Base-by-base conservation (phyloP, 176 grass and related monocot species). In the Bromus sterilis region DNA sequence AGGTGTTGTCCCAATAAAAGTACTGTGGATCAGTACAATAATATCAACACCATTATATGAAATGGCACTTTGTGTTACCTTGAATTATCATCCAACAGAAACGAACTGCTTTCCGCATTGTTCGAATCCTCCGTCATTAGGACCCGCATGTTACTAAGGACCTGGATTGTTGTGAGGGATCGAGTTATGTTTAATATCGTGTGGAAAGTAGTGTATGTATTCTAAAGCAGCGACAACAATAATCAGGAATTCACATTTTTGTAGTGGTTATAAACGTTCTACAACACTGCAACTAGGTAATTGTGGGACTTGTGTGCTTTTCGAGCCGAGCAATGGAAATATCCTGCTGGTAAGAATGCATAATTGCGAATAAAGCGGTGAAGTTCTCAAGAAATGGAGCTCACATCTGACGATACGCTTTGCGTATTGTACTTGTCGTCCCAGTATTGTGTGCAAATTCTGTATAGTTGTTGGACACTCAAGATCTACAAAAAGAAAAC, bases 391-490 rank as follows among this genome's bases (percentile, higher is more conserved):
- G 51, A 70, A 78, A 80, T 60, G 42, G 26, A 88, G 78, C 91
- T 97, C 82, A 97, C 94, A 85, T 89, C 88, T 41, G 92, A 87
- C 7, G 94, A 97, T 48, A 97, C 92, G 32, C 94, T 97, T 91
- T 94, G 90, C 9, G 95, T 94, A 85, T 98, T 93, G 77, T 98
- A 98, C 78, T 98, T 98, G 71, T 98, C 95, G 56, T 98, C 95
- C 95, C 95, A 94, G 37, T 98, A 98, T 69, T 98, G 95, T 15
- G 90, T 98, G 79, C 95, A 94, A 42, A 98, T 98, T 89, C 92
- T 89, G 87, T 98, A 98, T 25, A 98, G 82, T 44, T 98, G 95
- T 85, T 98, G 92, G 62, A 94, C 86, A 53, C 92, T 94, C 74
- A 98, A 78, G 57, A 94, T 91, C 95, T 98, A 78, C 70, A 89